phyloP scores from a whole-genome alignment of 129 eudicot species.

The Kitagawia praeruptora region DNA sequence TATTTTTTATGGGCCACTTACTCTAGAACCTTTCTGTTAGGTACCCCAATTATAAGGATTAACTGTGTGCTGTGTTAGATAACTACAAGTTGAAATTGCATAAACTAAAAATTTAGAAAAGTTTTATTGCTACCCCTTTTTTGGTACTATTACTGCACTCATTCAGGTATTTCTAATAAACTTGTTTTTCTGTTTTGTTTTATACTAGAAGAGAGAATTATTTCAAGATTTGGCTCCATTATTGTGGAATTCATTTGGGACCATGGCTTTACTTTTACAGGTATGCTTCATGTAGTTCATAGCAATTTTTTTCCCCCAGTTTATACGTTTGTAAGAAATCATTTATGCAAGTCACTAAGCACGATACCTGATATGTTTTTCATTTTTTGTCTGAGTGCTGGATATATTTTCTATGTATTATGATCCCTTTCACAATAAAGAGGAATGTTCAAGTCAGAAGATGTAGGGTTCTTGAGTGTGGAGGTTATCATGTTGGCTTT shows the following conservation, averaged over 20 bases:
- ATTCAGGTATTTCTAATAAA: slow-evolving; percentile 18
- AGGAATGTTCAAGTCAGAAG: too few species aligned
- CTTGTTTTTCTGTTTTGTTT: slow-evolving; percentile 14
- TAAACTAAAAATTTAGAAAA: neutral
- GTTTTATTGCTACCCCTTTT: neutral
- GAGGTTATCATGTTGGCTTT: neutral
- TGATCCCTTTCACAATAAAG: neutral
- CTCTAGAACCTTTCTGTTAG: too few species aligned
- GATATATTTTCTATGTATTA: neutral
- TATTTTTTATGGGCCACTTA: too few species aligned
- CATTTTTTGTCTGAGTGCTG: neutral
- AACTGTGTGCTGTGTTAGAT: too few species aligned
- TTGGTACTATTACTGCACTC: slow-evolving; percentile 34
- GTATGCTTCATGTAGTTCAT: slow-evolving; percentile 22
- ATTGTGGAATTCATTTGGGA: slow-evolving; percentile 82
- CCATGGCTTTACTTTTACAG: slow-evolving; percentile 69
- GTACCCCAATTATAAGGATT: too few species aligned
- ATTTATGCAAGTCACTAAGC: neutral
- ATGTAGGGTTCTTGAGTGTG: neutral
- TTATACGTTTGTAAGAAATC: neutral
- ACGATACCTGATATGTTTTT: neutral
- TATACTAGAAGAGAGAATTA: slow-evolving; percentile 60
- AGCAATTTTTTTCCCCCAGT: neutral
- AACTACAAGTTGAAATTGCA: too few species aligned
- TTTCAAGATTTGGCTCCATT: slow-evolving; percentile 84